These are phyloP conservation scores for Lasiosphaeria hispida DNA, from an alignment of 495 filamentous ascomycete species.

Conservation along the genomic window DNA sequence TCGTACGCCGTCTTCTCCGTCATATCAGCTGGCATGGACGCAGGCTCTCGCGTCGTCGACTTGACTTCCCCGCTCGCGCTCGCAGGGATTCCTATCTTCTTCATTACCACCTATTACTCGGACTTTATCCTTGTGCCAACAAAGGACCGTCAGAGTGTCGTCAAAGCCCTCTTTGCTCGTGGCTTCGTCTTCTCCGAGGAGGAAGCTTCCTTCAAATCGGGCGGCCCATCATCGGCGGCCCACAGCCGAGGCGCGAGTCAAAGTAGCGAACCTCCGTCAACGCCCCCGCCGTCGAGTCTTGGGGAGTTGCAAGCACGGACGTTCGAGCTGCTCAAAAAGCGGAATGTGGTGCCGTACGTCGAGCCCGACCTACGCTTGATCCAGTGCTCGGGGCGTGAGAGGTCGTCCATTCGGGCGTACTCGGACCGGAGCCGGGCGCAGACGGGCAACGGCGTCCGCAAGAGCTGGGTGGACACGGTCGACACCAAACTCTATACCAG, in stretches of 20 bases:
- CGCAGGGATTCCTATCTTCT: conserved; percentile 94
- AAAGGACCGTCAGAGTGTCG: conserved; percentile 67
- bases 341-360: conserved; percentile 70
- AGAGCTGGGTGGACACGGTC: conserved; percentile 49
- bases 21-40: conserved; percentile 82
- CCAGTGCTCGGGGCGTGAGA: conserved; percentile 70
- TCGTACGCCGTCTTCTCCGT: conserved; percentile 87
- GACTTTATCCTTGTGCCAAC: conserved; percentile 93
- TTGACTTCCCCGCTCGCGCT: conserved; percentile 86
- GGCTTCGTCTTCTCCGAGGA: conserved; percentile 73
- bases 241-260: conserved; percentile 52
- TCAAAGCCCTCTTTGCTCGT: conserved; percentile 69
- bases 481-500: conserved; percentile 66
- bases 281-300: conserved; percentile 73
- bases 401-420: conserved; percentile 25
- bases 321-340: conserved; percentile 70
- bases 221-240: conserved; percentile 15
- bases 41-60: conserved; percentile 90
- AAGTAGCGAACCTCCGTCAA: conserved; percentile 51
- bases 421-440: conserved; percentile 18
- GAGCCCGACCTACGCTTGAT: conserved; percentile 68
- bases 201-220: conserved; percentile 67
- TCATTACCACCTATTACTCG: conserved; percentile 96
- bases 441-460: conserved; percentile 18
- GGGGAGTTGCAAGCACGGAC: conserved; percentile 79